Evolutionary conservation across 1,284 basidiomycete species (phyloP).

Genomic region (Golubevia pallescens): DNA sequence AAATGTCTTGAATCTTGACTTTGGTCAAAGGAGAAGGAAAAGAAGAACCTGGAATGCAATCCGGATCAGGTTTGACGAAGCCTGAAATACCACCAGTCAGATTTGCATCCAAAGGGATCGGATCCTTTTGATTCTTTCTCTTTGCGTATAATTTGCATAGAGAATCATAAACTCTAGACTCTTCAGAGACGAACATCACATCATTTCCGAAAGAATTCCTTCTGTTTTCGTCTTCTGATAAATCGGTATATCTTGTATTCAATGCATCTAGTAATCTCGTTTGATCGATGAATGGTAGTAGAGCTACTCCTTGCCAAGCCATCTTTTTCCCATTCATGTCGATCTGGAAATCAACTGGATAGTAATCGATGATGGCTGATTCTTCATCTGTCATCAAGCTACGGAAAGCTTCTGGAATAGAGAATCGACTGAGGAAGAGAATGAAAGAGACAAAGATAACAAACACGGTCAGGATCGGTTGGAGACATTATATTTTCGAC

Average conservation of each 20-base stretch:
- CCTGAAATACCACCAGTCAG: conserved; percentile 82
- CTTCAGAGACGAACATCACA: conserved; percentile 38
- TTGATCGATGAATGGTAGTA: conserved; percentile 94
- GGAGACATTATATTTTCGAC: background rate
- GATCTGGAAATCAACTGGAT: conserved; percentile 87
- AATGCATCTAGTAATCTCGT: conserved; percentile 63
- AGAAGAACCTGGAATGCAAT: conserved; percentile 88
- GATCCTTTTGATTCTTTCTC: conserved; percentile 20
- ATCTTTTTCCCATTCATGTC: conserved; percentile 99
- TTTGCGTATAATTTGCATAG: conserved; percentile 49
- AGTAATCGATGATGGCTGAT: conserved; percentile 96
- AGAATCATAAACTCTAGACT: conserved; percentile 69
- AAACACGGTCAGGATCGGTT: no score
- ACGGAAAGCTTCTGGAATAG: conserved; percentile 87
- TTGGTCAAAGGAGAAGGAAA: conserved; percentile 76
- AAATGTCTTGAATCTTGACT: conserved; percentile 73
- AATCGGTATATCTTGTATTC: conserved; percentile 32
- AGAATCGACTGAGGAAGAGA: no score
- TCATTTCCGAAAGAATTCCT: conserved; percentile 54
- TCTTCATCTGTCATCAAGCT: conserved; percentile 83
- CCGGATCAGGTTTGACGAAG: conserved; percentile 79
- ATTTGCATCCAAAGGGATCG: conserved; percentile 72
- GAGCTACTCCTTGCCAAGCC: conserved; percentile 97
- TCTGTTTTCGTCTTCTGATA: conserved; percentile 71
- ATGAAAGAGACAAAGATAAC: no score